phyloP scores from a whole-genome alignment of 179 eudicot genomes.

The Silene noctiflora region DNA sequence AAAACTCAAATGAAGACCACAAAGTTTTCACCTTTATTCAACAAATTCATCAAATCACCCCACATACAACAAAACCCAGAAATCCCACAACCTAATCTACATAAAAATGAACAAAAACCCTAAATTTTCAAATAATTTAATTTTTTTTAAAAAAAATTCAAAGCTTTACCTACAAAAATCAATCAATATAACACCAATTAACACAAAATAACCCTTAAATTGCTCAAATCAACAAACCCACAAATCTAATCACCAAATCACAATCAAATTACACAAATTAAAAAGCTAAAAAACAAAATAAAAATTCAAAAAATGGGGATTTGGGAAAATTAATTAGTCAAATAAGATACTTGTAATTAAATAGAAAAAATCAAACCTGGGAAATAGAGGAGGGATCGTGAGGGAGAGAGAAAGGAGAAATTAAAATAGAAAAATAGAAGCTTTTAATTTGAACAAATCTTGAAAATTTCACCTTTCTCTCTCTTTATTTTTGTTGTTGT shows the following conservation, averaged over 20 bases:
- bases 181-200: slow-evolving; percentile 8
- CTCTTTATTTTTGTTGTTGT: not conserved
- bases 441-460: not conserved
- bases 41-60: slow-evolving; percentile 5
- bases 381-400: slow-evolving; percentile 26
- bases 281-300: slow-evolving; percentile 2
- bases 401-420: slow-evolving; percentile 15
- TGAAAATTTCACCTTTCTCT: not conserved
- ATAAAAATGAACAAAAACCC: slow-evolving; percentile 14
- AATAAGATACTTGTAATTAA: not conserved
- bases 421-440: not conserved
- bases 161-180: slow-evolving; percentile 27
- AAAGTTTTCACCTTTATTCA: slow-evolving; percentile 25
- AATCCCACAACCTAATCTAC: slow-evolving; percentile 8
- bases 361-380: slow-evolving; percentile 23
- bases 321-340: not conserved
- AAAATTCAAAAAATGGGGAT: not conserved
- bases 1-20: not conserved
- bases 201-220: not conserved
- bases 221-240: slow-evolving; percentile 8
- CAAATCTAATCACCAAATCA: not conserved
- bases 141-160: not conserved
- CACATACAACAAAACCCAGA: not conserved
- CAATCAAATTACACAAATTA: not conserved
- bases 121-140: not conserved